A percentile compares a stretch with the other conserved stretches of the same genome.
These are phyloP conservation scores for Hordeum pubiflorum DNA, from an alignment of 202 grass and related monocot species.

Conservation along the genomic window DNA sequence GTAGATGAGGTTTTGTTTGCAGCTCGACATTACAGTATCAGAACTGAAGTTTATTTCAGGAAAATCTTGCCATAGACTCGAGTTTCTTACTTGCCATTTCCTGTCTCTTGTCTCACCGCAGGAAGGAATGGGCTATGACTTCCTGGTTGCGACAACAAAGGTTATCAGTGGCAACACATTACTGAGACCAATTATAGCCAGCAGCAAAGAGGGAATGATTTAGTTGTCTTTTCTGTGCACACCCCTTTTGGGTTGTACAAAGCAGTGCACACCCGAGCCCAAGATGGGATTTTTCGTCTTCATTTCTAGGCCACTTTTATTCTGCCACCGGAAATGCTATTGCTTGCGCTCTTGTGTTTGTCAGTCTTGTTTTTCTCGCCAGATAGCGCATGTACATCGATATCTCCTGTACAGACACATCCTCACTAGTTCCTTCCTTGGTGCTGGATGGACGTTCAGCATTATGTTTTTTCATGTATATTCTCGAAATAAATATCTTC, in stretches of 20 bases:
- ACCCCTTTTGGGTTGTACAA: background rate
- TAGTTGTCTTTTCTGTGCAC: background rate
- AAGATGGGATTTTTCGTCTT: background rate
- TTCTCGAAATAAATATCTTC: background rate
- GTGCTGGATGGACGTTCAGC: background rate
- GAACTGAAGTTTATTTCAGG: background rate
- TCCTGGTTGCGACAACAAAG: slow-evolving; percentile 83
- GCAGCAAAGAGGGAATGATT: slow-evolving; percentile 41
- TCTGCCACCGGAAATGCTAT: background rate
- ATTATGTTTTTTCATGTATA: background rate
- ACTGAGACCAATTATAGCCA: slow-evolving; percentile 57
- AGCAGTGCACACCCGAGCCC: background rate
- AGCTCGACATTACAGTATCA: background rate
- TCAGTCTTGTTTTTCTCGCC: background rate
- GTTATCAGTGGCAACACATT: slow-evolving; percentile 76
- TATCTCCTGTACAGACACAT: background rate
- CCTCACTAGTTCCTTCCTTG: background rate
- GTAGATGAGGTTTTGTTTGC: background rate
- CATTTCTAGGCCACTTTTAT: background rate
- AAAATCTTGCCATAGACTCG: background rate
- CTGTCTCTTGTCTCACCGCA: slow-evolving; percentile 8
- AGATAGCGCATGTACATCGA: background rate
- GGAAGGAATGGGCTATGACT: slow-evolving; percentile 94
- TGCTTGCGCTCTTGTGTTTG: background rate
- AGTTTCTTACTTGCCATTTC: background rate